Conservation (phyloP, 495 filamentous ascomycete species). For the Aspergillus homomorphus region DNA sequence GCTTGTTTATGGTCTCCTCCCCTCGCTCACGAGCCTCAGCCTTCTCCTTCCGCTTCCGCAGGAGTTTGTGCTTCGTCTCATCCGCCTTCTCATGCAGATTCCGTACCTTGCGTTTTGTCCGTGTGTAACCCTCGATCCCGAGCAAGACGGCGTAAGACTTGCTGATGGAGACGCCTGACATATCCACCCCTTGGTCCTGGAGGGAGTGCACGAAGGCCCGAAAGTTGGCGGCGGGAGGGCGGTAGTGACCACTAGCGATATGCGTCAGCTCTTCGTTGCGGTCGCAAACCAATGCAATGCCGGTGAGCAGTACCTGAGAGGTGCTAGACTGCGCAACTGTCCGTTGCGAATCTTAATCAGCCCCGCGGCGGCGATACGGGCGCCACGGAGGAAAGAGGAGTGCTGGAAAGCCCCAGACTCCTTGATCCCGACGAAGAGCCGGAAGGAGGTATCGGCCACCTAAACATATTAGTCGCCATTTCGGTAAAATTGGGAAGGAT, state of each 20-base stretch:
- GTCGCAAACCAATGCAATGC: neutral
- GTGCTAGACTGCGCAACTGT: conserved; percentile 56
- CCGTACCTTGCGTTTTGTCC: conserved; percentile 57
- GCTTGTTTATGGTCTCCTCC: neutral
- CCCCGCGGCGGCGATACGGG: conserved; percentile 76
- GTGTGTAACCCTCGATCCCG: conserved; percentile 75
- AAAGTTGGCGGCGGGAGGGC: conserved; percentile 76
- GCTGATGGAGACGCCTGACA: conserved; percentile 71
- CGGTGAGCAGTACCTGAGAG: conserved; percentile 25
- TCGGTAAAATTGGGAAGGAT: too few relatives aligned
- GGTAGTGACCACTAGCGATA: conserved; percentile 70
- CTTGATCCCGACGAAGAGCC: conserved; percentile 90
- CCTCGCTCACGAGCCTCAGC: neutral
- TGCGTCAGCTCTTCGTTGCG: conserved; percentile 36
- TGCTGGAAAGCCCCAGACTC: conserved; percentile 87
- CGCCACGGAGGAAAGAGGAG: conserved; percentile 79
- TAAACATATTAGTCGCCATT: too few relatives aligned
- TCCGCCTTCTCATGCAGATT: conserved; percentile 37
- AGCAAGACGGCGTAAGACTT: conserved; percentile 78
- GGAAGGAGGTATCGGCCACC: conserved; percentile 73
- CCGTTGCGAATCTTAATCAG: conserved; percentile 82
- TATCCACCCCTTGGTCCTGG: conserved; percentile 71
- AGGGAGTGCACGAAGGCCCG: conserved; percentile 72
- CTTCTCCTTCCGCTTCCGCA: neutral
- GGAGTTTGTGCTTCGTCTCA: neutral